Evolutionary conservation across 225 moss, liverwort and hornwort genomes (phyloP), one percentile per base, ranked within the genome.

Genomic region (Anthoceros angustus): DNA sequence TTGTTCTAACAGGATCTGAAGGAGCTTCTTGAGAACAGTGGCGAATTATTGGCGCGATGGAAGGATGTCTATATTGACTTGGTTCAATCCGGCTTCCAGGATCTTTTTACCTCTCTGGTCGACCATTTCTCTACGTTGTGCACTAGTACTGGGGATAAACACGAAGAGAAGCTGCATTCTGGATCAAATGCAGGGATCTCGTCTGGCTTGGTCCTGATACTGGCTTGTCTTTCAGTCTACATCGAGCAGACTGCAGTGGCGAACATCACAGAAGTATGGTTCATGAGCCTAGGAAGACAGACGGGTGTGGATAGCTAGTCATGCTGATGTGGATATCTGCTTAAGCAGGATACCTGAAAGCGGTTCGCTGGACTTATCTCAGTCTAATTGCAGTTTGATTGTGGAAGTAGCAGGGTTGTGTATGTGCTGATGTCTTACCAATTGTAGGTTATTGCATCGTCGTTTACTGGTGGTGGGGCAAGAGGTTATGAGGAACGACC

Each of bases 401-500:
- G 16, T 14, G 10, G 42, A 12, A 42, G 11, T 40, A 21, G 66
- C 42, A 21, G 42, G 21, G 24, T 40, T 16, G 14, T 16, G n/a
- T 14, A 42, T 40, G 66, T 25, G 16, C 16, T 10, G 16, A 4
- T 42, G 41, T 8, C 63, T 63, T 63, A 25, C 25, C 21, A 39
- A 64, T 61, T 40, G 72, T 79, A 93, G 92, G 75, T 89, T 62
- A 76, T 98, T 72, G 98, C 92, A 62, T 83, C 84, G 64, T 98
- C 87, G 69, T 98, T 98, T 79, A 78, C 85, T 67, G 98, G 98
- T 71, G 98, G 98, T 62, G 98, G 98, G 74, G 84, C 92, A 67
- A 98, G 87, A 87, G 87, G 92, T 66, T 92, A 74, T 82, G 98
- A 84, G 62, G 92, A 82, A 68, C 87, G 98, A 69, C 98, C 98